These are phyloP conservation scores for Ceratocystis lukuohia DNA, from an alignment of 2,329 filamentous ascomycete species.

Conservation along the genomic window DNA sequence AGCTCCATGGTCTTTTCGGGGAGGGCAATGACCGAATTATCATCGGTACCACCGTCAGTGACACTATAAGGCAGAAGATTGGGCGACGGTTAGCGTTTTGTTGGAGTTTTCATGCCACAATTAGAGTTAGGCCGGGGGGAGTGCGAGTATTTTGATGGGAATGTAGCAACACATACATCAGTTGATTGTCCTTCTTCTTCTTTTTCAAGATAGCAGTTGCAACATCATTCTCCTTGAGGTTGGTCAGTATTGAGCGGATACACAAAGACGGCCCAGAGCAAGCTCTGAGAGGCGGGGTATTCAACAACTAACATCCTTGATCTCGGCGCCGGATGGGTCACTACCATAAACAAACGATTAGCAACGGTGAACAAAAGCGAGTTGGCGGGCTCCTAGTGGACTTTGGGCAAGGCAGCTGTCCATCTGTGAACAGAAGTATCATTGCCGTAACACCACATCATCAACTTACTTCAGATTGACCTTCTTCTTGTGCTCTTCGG, in stretches of 20 bases:
- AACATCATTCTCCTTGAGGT: constrained; percentile 64
- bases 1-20: constrained; percentile 99
- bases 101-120: too few relatives aligned
- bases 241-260: constrained; percentile 26
- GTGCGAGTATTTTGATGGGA: neutral
- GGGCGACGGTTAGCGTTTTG: too few relatives aligned
- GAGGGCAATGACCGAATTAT: constrained; percentile 97
- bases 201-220: constrained; percentile 97
- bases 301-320: constrained; percentile 54
- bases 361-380: constrained; percentile 21
- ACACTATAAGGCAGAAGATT: constrained; percentile 46
- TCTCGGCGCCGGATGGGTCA: constrained; percentile 78
- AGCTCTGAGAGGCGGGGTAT: constrained; percentile 1
- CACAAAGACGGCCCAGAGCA: neutral
- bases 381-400: too few relatives aligned
- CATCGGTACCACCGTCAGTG: constrained; percentile 96
- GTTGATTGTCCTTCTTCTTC: constrained; percentile 99
- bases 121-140: neutral
- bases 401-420: neutral
- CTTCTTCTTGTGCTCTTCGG: constrained; percentile 67
- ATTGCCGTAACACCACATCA: neutral
- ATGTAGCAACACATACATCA: constrained; percentile 55
- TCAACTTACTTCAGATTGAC: constrained; percentile 62
- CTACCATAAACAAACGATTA: constrained; percentile 34
- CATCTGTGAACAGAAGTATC: neutral